Evolutionary conservation across 768 basidiomycete genomes (phyloP), one percentile per base, ranked within the genome.

Genomic region (Hygrocybe punicea): DNA sequence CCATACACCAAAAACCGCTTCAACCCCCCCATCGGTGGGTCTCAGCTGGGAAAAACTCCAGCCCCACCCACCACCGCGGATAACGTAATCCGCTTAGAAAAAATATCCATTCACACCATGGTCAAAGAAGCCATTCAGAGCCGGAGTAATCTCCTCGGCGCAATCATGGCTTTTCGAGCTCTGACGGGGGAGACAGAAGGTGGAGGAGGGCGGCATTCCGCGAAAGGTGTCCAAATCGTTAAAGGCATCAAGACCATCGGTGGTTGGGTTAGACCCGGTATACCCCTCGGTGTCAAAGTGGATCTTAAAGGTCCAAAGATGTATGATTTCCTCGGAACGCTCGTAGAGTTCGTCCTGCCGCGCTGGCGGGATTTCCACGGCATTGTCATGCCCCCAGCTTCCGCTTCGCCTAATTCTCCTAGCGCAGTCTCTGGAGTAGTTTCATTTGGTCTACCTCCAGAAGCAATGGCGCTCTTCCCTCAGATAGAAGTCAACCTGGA

Each of bases 401-500:
- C 85, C 1, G 78, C 82, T n/a, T 85, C 82, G 36, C 75, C 82
- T 40, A 82, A 86, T 60, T 88, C 86, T 1, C 86, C 91, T 1
- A 85, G 83, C 54, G 84, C 86, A 1, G 89, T 91, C 2, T 81
- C 89, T 0, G 95, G 97, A 51, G 92, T 96, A 17, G 90, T 98
- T 51, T 84, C 86, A 2, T 87, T 98, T 63, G 96, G 96, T 48
- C 78, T 99, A 3, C 84, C 89, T 0, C 85, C 92, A 1, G 73
- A 77, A 4, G 93, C 95, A 1, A 87, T 99, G 81, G 85, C 81
- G 6, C 80, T 95, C 63, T 99, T 98, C 78, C 96, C 96, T 1
- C 91, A 96, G 74, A 89, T 98, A 56, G 96, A 98, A 74, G 87
- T 93, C 71, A 97, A 97, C 69, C 71, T 89, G 42, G 95, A 98